Base-by-base conservation (phyloP, 163 green algal species). In the Scenedesmus sp. region DNA sequence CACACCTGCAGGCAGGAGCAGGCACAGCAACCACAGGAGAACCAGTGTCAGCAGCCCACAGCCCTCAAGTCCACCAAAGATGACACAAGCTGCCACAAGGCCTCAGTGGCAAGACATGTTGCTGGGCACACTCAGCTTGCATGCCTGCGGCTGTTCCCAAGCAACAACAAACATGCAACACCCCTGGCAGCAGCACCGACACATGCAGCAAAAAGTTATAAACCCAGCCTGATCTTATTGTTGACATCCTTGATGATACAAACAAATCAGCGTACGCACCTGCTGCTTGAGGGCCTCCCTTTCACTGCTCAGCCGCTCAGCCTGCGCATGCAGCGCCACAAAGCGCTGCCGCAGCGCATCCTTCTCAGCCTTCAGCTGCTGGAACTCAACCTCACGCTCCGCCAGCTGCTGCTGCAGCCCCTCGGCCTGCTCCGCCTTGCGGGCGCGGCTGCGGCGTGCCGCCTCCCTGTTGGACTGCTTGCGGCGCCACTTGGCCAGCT, bases 401-500 rank as follows among this genome's bases (percentile, higher is more conserved):
- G 95, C 91, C 46, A 98, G 93, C 57, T 91, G 87, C 54, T 79
- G 54, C 26, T 89, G 77, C 34, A 99, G 93, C 55, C 92, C 81
- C 92, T 99, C 96, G 70, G 94, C 97, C 91, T 99, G 97, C 16
- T 94, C 95, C 94, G 98, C 96, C 95, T 99, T 99, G 74, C 96
- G 94, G 81, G 98, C 92, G 7, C 97, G 95, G 46, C 96, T 98
- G 2, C 97, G 94, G 5, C 97, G 94, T 13, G 97, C 97, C 9
- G 94, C 97, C 95, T 99, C 97, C 34, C 97, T 91, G 92, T 99
- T 99, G 81, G 94, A 97, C 94, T 99, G 97, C 95, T 99, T 99
- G 59, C 97, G 95, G 57, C 94, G 92, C 90, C 97, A 93, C 34
- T 94, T 90, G 93, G 99, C 98, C 60, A 97, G 20, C 87, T 99